phyloP scores from a whole-genome alignment of 805 yeast genomes.

The Kuraishia piskuri region DNA sequence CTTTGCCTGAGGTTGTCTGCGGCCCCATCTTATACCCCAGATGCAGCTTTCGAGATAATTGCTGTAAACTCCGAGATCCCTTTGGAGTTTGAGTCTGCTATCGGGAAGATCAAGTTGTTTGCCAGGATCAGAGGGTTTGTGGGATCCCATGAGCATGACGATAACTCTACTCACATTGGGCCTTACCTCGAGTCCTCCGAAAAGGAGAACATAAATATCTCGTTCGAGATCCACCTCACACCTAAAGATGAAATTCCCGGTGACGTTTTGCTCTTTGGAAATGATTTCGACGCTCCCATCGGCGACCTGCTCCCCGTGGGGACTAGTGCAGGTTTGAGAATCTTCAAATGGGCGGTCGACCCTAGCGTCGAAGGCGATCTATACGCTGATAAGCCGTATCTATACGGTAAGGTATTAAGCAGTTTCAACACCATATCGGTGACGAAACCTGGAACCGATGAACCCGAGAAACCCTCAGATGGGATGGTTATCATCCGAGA shows the following conservation, averaged over 20 bases:
- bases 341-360: conserved; percentile 51
- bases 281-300: conserved; percentile 56
- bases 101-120: neutral
- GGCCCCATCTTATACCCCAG: neutral
- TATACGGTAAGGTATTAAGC: conserved; percentile 54
- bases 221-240: conserved; percentile 29
- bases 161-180: neutral
- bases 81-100: neutral
- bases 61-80: conserved; percentile 1
- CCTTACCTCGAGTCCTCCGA: neutral
- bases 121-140: neutral
- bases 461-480: conserved; percentile 4
- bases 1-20: neutral
- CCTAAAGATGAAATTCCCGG: conserved; percentile 40
- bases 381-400: conserved; percentile 49
- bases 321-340: conserved; percentile 41
- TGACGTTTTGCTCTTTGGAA: conserved; percentile 54
- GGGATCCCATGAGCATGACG: neutral
- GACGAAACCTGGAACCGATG: conserved; percentile 5
- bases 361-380: conserved; percentile 60
- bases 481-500: conserved; percentile 12
- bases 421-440: conserved; percentile 42
- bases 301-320: conserved; percentile 50
- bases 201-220: conserved; percentile 4
- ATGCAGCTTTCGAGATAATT: neutral